Evolutionary conservation across 352 stramenopile species (phyloP), one percentile per base, ranked within the genome.

Genomic region (Globisporangium canariense): DNA sequence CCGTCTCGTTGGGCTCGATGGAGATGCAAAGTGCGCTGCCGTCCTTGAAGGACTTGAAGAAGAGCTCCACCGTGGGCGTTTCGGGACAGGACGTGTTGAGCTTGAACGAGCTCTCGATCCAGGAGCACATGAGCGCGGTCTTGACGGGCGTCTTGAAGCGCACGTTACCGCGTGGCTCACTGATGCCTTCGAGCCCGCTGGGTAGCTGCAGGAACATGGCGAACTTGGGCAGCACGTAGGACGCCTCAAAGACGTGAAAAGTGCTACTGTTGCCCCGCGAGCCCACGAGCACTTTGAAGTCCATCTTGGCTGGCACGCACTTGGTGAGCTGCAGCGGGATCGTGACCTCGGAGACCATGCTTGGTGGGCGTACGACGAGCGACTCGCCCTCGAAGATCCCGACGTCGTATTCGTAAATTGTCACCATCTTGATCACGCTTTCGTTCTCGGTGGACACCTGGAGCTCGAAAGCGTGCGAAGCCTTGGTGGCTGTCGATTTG

Each of bases 231-330:
- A 98, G 53, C 13, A 67, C 70, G 64, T 90, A 90, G 10, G 73
- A 71, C 11, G 76, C 68, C 62, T 98, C 91, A 64, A 97, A 97
- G 18, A 97, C 79, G 65, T 96, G 89, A 60, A 97, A 93, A 18
- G 79, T 81, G 18, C 76, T 71, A 46, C 86, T 80, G 64, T 89
- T 89, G 53, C 84, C 87, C 4, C 91, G 86, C 43, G 78, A 84
- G n/a, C 86, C 86, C 20, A 97, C 89, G 53, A 90, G 72, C 41
- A 89, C 70, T 62, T 86, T 91, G 51, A 92, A 74, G 41, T 90
- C 78, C 40, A 95, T 73, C 56, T 74, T 83, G 0, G 82, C 81
- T 0, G 83, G 72, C 30, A 79, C 76, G 57, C 90, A 80, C 53
- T 96, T 95, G 11, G 55, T 83, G 22, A 93, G 68, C 45, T 82